These are phyloP conservation scores for Viola odorata DNA, from an alignment of 345 rosid species.

Conservation along the genomic window DNA sequence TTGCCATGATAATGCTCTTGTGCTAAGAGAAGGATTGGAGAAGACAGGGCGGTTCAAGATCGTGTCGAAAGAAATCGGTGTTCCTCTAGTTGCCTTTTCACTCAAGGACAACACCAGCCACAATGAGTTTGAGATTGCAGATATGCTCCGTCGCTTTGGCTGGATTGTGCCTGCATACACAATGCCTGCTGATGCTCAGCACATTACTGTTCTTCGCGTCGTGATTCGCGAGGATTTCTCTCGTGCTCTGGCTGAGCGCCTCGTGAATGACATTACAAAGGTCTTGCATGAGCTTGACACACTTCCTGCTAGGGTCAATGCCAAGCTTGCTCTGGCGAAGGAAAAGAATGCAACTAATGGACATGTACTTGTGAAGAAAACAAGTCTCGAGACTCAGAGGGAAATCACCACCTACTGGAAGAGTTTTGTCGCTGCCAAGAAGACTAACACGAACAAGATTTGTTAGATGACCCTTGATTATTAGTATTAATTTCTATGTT, in stretches of 20 bases:
- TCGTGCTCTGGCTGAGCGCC: conserved; percentile 81
- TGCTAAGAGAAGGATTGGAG: conserved; percentile 68
- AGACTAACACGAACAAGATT: conserved; percentile 47
- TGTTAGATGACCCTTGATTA: conserved; percentile 26
- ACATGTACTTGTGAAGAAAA: conserved; percentile 34
- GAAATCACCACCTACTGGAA: conserved; percentile 70
- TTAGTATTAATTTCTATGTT: too few relatives aligned
- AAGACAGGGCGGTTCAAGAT: conserved; percentile 65
- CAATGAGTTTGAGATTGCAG: conserved; percentile 71
- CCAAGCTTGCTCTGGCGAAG: conserved; percentile 25
- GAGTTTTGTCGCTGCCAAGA: conserved; percentile 52
- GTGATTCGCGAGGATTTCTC: conserved; percentile 93
- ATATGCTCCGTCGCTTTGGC: conserved; percentile 77
- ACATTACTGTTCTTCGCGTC: conserved; percentile 82
- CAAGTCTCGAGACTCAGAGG: conserved; percentile 53
- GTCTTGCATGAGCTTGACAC: conserved; percentile 70
- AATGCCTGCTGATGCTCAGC: conserved; percentile 88
- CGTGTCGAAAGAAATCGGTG: conserved; percentile 79
- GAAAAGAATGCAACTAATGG: conserved; percentile 19
- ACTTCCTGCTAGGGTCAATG: conserved; percentile 45
- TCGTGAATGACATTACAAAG: conserved; percentile 64
- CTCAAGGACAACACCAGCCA: conserved; percentile 64
- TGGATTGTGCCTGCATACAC: conserved; percentile 95
- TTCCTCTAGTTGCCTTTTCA: conserved; percentile 85
- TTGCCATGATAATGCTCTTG: conserved; percentile 62